These are phyloP conservation scores for Favolaschia claudopus DNA, from an alignment of 768 basidiomycete genomes.

Conservation along the genomic window DNA sequence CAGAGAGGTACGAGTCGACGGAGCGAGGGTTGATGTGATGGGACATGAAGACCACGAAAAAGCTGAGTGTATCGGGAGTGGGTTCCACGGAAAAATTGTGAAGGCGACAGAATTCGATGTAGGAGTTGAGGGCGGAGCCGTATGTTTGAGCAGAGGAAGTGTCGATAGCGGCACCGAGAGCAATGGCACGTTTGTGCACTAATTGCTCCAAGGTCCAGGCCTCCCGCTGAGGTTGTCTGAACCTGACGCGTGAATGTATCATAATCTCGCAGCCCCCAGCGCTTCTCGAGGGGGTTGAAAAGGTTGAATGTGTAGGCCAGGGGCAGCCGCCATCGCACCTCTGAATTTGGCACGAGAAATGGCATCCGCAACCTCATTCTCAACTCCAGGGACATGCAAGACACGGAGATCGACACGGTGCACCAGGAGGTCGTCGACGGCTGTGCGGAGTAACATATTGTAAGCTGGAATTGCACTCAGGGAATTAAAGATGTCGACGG, in stretches of 20 bases:
- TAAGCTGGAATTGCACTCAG: constrained; percentile 20
- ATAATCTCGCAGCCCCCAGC: constrained; percentile 36
- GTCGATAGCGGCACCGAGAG: constrained; percentile 31
- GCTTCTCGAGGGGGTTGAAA: constrained; percentile 31
- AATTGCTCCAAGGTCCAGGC: constrained; percentile 44
- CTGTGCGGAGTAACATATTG: constrained; percentile 23
- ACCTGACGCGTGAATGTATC: background rate
- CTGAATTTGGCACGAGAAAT: constrained; percentile 26
- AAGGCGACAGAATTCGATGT: constrained; percentile 32
- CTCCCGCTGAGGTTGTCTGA: constrained; percentile 38
- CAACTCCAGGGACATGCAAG: constrained; percentile 30
- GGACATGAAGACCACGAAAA: constrained; percentile 43
- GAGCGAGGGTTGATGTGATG: constrained; percentile 43
- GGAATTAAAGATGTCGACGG: constrained; percentile 33
- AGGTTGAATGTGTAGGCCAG: background rate
- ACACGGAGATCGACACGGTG: constrained; percentile 25
- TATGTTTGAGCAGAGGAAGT: constrained; percentile 28
- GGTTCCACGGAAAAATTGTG: constrained; percentile 38
- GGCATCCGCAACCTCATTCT: constrained; percentile 32
- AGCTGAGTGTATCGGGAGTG: constrained; percentile 40
- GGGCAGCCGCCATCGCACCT: background rate
- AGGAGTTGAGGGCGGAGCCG: constrained; percentile 39
- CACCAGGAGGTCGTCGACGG: constrained; percentile 18
- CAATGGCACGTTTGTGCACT: constrained; percentile 26
- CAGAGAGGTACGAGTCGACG: constrained; percentile 44